Base-by-base conservation (phyloP, 352 stramenopile genomes). In the Globisporangium cystogenes region DNA sequence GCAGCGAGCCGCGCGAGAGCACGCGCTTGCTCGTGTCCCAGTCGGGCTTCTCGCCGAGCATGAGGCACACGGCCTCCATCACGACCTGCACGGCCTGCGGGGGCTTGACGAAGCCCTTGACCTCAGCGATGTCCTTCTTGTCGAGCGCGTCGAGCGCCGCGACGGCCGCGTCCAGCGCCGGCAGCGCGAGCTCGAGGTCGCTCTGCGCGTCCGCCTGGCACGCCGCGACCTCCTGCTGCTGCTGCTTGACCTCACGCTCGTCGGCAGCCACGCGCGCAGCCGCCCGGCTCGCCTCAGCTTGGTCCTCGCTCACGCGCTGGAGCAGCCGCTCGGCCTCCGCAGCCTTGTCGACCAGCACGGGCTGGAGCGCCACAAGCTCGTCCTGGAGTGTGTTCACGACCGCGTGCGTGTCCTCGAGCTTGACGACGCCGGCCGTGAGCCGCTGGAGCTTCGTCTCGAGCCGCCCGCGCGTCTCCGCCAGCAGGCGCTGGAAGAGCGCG, bases 41-140 rank as follows among this genome's bases (percentile, higher is more conserved):
- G 45, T 95, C 86, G 0, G 80, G 65, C 42, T 90, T 90, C 43
- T 90, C 81, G 8, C 79, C 81, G 0, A 96, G 60, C 76, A 96
- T 91, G 50, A 95, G 90, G 42, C 86, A 96, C 26, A 95, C 79
- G 3, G 86, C 86, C 49, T 92, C 82, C 82, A 94, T 95, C 8
- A 94, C 84, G 29, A 88, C 68, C 48, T 95, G 82, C 1, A 95
- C 86, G 0, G 76, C 82, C 47, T 89, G 72, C 1, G 86, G 85
- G 0, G 86, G 86, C 31, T 93, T 95, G 2, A 90, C 78, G 46
- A 95, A 93, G 0, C 75, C 82, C 58, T 93, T 92, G 6, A 95
- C 78, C 47, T 95, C 85, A 0, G 77, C 87, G 35, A 95, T 93
- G 54, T 95, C 85, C 39, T 90, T 90, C 51, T 91, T 93, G 45